phyloP scores from a whole-genome alignment of 2,329 filamentous ascomycete genomes.

The Clarireedia monteithiana region DNA sequence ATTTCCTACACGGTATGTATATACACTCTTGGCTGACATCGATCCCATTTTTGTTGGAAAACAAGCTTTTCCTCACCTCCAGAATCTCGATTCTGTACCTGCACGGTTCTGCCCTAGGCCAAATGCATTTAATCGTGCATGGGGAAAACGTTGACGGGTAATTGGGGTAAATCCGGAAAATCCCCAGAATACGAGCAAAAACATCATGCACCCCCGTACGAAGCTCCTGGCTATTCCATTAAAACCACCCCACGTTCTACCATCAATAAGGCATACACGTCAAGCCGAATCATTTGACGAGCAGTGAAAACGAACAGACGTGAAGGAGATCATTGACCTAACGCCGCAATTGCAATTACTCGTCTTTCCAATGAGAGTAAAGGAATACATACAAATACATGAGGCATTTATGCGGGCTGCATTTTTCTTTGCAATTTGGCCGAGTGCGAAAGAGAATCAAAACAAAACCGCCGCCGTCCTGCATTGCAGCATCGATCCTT shows the following conservation, averaged over 20 bases:
- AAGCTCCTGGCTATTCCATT: too few relatives aligned
- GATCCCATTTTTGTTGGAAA: not conserved
- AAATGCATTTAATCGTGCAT: constrained; percentile 6
- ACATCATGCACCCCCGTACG: not conserved
- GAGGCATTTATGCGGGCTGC: constrained; percentile 16
- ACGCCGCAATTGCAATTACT: not conserved
- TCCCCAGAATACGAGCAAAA: not conserved
- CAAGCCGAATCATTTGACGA: too few relatives aligned
- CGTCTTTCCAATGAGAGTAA: not conserved
- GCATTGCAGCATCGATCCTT: too few relatives aligned
- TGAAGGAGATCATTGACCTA: not conserved
- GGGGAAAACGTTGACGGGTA: not conserved
- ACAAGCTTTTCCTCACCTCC: not conserved
- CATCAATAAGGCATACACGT: too few relatives aligned
- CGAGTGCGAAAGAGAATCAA: too few relatives aligned
- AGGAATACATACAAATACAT: not conserved
- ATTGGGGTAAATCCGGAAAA: not conserved
- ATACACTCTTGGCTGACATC: not conserved
- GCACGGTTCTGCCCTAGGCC: constrained; percentile 6
- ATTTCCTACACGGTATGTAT: not conserved
- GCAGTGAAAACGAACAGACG: too few relatives aligned
- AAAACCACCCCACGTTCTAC: too few relatives aligned
- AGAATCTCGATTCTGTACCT: constrained; percentile 4
- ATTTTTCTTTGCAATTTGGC: not conserved
- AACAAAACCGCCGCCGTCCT: too few relatives aligned